A percentile compares a stretch with the other conserved stretches of the same genome.
These are phyloP conservation scores for Fusarium napiforme DNA, from an alignment of 2,329 filamentous ascomycete genomes.

Conservation along the genomic window DNA sequence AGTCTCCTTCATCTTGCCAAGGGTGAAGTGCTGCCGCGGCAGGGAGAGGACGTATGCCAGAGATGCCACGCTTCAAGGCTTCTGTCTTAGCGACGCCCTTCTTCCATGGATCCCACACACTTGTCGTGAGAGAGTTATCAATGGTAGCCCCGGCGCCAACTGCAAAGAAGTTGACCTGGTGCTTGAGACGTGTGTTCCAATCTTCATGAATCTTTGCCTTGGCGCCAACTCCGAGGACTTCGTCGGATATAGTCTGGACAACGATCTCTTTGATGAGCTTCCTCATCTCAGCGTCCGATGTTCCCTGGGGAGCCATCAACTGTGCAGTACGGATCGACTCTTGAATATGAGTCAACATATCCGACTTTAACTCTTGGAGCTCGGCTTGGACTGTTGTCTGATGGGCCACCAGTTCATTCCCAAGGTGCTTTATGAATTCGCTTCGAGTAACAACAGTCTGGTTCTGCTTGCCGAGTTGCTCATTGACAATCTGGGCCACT, in stretches of 20 bases:
- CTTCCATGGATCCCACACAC: slow-evolving; percentile 57
- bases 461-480: slow-evolving; percentile 49
- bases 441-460: slow-evolving; percentile 57
- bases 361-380: slow-evolving; percentile 51
- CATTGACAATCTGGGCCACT: slow-evolving; percentile 52
- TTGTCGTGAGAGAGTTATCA: slow-evolving; percentile 69
- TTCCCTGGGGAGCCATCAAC: slow-evolving; percentile 42
- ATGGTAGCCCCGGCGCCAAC: slow-evolving; percentile 72
- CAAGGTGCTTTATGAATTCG: slow-evolving; percentile 60
- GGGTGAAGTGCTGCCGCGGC: slow-evolving; percentile 67
- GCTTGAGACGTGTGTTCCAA: slow-evolving; percentile 57
- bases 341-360: slow-evolving; percentile 49
- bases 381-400: slow-evolving; percentile 55
- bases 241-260: slow-evolving; percentile 55
- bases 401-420: slow-evolving; percentile 52
- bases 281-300: slow-evolving; percentile 56
- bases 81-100: slow-evolving; percentile 23
- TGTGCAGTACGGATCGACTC: slow-evolving; percentile 46
- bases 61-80: slow-evolving; percentile 33
- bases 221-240: slow-evolving; percentile 60
- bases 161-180: slow-evolving; percentile 79
- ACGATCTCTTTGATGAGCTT: slow-evolving; percentile 56
- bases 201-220: slow-evolving; percentile 58
- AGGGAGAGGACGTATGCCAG: slow-evolving; percentile 42
- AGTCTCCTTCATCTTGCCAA: slow-evolving; percentile 86